phyloP scores from a whole-genome alignment of 306 rosid species.

The Pyrus betulifolia region DNA sequence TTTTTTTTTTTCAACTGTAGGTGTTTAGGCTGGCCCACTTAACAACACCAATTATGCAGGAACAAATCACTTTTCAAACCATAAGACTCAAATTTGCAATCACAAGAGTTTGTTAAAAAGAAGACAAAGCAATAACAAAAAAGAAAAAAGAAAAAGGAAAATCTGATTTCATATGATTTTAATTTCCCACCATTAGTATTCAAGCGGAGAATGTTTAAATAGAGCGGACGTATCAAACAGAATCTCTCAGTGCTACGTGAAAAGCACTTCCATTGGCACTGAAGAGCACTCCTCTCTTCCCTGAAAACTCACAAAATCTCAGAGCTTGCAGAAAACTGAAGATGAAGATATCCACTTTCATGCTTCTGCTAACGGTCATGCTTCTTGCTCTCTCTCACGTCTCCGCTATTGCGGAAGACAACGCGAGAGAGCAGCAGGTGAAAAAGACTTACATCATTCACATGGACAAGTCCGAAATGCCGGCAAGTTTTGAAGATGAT shows the following conservation, averaged over 20 bases:
- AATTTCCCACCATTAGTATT: neutral
- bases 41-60: neutral
- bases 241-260: constrained; percentile 6
- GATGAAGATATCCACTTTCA: constrained; percentile 20
- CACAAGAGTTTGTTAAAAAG: neutral
- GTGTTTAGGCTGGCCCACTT: neutral
- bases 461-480: constrained; percentile 79
- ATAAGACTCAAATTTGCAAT: constrained; percentile 1
- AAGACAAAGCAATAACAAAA: neutral
- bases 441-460: constrained; percentile 69
- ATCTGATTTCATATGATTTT: neutral
- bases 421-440: constrained; percentile 18
- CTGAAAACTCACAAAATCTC: constrained; percentile 4
- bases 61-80: neutral
- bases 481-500: constrained; percentile 40
- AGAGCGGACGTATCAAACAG: neutral
- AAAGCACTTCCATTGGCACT: neutral
- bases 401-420: constrained; percentile 30
- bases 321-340: neutral
- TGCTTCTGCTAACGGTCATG: constrained; percentile 30
- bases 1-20: neutral
- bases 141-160: neutral
- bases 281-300: neutral
- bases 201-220: neutral
- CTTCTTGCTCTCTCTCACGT: constrained; percentile 26